phyloP scores from a whole-genome alignment of 2,329 filamentous ascomycete species.

The Ceratocystis huliohia region DNA sequence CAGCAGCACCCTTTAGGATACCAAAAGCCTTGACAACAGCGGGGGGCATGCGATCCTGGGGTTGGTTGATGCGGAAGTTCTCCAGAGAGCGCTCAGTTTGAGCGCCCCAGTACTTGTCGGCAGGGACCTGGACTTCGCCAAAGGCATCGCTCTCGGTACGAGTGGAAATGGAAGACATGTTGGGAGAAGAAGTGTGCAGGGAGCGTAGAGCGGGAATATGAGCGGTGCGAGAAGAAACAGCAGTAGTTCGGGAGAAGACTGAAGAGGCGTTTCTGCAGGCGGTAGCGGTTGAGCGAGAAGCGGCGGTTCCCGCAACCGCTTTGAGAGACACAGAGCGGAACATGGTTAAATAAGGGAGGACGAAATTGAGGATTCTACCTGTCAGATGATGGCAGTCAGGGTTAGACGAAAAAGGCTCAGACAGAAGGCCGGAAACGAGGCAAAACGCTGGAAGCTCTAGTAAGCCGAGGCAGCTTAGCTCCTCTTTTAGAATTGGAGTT shows the following conservation, averaged over 20 bases:
- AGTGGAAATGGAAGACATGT: slow-evolving; percentile 36
- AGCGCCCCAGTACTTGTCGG: slow-evolving; percentile 96
- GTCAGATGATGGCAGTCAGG: slow-evolving; percentile 16
- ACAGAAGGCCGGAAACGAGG: slow-evolving; percentile 14
- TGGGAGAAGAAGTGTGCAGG: slow-evolving; percentile 36
- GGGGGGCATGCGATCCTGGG: slow-evolving; percentile 94
- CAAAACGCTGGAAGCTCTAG: slow-evolving; percentile 9
- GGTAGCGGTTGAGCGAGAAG: slow-evolving; percentile 8
- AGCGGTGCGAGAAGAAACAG: slow-evolving; percentile 8
- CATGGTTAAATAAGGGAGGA: slow-evolving; percentile 16
- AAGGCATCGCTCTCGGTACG: slow-evolving; percentile 95
- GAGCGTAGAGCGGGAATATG: slow-evolving; percentile 18
- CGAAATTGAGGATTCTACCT: slow-evolving; percentile 10
- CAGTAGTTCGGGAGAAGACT: slow-evolving; percentile 6
- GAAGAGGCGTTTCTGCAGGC: slow-evolving; percentile 8
- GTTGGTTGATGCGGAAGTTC: slow-evolving; percentile 99
- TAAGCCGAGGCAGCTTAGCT: slow-evolving; percentile 10
- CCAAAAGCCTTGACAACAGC: slow-evolving; percentile 88
- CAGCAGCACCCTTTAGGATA: slow-evolving; percentile 92
- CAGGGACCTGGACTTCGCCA: slow-evolving; percentile 83
- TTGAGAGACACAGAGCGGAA: slow-evolving; percentile 20
- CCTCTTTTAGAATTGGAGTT: slow-evolving; percentile 3
- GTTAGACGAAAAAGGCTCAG: slow-evolving; percentile 13
- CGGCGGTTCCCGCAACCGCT: slow-evolving; percentile 16
- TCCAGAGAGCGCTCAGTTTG: slow-evolving; percentile 91